Base-by-base conservation (phyloP, 2,329 filamentous ascomycete species). In the Beauveria australis region DNA sequence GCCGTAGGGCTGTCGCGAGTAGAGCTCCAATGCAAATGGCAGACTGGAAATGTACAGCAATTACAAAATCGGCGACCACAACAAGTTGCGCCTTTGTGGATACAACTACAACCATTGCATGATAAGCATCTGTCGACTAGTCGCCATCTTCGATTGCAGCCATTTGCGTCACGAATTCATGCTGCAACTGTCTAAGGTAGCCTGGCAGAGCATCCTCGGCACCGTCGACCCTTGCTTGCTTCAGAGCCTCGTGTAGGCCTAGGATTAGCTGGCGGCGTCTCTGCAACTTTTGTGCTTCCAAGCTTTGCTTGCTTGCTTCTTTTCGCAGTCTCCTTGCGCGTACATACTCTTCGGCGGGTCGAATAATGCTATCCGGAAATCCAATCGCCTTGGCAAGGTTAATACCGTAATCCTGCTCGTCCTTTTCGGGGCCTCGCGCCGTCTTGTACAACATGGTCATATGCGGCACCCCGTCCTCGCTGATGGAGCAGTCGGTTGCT, bases 401-500 rank as follows among this genome's bases (percentile, higher is more conserved):
- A n/a, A 97, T 81, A 0, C 94, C 94, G 67, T 99, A 99, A 66
- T 91, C 86, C 3, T 71, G 66, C 51, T 84, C 78, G 59, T 91
- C 85, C 60, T 84, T 75, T 1, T 90, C 83, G 0, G 82, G 83
- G 0, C 94, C 93, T 16, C 88, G 81, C 0, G 83, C 79, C 43
- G 97, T 82, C 64, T 87, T 92, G 74, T 97, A 97, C 0, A 94
- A 78, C 92, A 97, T 97, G 0, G 82, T 90, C 75, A 96, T 89
- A 41, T 82, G 84, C 1, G 78, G 77, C 3, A 76, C 65, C 1
- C 84, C 79, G 2, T 80, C 76, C 2, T 81, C 74, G 0, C 75
- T 72, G 1, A 69, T 68, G 0, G 78, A 78, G 51, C 86, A 84
- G 47, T 92, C 81, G 0, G 92, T 89, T 0, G 85, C 81, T 2